Percentiles rank a stretch among this genome's conserved stretches.
Conservation (phyloP, 192 early-diverging fungal genomes). For the Rhizoclosmatium sp. region DNA sequence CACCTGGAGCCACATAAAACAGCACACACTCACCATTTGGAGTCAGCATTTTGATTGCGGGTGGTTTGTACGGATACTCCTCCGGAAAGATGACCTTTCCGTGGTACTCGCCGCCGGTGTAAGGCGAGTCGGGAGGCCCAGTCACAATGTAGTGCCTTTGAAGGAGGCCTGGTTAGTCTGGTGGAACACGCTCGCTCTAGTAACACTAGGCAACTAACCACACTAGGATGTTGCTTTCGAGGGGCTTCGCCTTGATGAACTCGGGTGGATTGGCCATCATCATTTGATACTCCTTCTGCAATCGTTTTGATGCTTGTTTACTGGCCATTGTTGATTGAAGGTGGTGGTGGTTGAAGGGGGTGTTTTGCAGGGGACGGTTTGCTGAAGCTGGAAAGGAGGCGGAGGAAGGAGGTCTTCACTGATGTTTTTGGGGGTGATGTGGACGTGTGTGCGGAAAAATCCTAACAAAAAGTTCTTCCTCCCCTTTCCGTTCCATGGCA, state of each 20-base stretch:
- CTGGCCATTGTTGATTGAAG: slow-evolving; percentile 46
- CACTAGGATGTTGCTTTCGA: slow-evolving; percentile 95
- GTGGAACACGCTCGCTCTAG: background rate
- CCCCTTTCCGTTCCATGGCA: background rate
- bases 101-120: slow-evolving; percentile 89
- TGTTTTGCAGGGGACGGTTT: no score
- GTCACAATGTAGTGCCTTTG: slow-evolving; percentile 93
- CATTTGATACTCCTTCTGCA: slow-evolving; percentile 59
- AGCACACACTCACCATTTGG: slow-evolving; percentile 50
- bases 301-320: slow-evolving; percentile 56
- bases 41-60: slow-evolving; percentile 64
- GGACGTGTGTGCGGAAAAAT: background rate
- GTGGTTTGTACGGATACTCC: slow-evolving; percentile 48
- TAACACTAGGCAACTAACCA: slow-evolving; percentile 65
- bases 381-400: no score
- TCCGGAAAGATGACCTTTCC: slow-evolving; percentile 72
- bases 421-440: background rate
- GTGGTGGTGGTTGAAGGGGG: no score
- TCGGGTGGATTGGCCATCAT: slow-evolving; percentile 73
- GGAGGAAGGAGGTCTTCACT: background rate
- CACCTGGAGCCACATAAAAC: no score
- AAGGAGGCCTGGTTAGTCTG: background rate
- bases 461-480: background rate
- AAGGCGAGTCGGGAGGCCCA: slow-evolving; percentile 95
- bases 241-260: slow-evolving; percentile 89